A percentile compares a stretch with the other conserved stretches of the same genome.
Evolutionary conservation across 805 yeast species (phyloP).

Genomic region (Saccharomycopsis sp.): DNA sequence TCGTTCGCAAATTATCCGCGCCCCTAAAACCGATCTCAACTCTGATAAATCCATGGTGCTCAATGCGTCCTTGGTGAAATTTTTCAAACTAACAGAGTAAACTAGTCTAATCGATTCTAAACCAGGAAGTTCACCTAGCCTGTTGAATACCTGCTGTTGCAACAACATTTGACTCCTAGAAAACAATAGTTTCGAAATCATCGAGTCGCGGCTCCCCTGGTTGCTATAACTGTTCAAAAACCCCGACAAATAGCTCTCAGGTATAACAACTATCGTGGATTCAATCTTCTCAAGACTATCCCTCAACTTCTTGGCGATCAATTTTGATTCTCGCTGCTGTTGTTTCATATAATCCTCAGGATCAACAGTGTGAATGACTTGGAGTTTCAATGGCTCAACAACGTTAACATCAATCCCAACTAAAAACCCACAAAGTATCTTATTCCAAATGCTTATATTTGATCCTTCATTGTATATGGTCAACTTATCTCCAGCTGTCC

Average conservation of each 20-base stretch:
- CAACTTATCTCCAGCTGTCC: conserved; percentile 14
- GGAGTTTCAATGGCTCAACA: conserved; percentile 15
- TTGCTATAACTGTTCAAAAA: background rate
- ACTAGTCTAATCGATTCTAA: conserved; percentile 5
- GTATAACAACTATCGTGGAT: conserved; percentile 11
- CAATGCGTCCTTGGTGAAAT: conserved; percentile 1
- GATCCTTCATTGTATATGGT: conserved; percentile 13
- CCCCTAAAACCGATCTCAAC: conserved; percentile 13
- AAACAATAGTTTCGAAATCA: conserved; percentile 5
- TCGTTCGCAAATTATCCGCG: conserved; percentile 16
- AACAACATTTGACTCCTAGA: conserved; percentile 18
- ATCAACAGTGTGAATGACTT: conserved; percentile 12
- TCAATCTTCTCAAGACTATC: background rate
- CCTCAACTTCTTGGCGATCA: conserved; percentile 1
- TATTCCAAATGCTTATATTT: conserved; percentile 6
- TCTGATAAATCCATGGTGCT: conserved; percentile 5
- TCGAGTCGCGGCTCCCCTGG: background rate
- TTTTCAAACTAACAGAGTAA: conserved; percentile 5
- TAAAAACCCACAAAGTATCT: conserved; percentile 15
- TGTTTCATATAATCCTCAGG: conserved; percentile 3
- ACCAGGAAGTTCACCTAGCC: conserved; percentile 2
- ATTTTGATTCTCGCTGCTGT: background rate
- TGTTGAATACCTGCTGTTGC: conserved; percentile 11
- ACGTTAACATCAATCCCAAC: conserved; percentile 5
- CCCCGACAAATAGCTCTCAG: conserved; percentile 11